Base-by-base conservation (phyloP, 257 asterid species). In the Scutellaria minor region DNA sequence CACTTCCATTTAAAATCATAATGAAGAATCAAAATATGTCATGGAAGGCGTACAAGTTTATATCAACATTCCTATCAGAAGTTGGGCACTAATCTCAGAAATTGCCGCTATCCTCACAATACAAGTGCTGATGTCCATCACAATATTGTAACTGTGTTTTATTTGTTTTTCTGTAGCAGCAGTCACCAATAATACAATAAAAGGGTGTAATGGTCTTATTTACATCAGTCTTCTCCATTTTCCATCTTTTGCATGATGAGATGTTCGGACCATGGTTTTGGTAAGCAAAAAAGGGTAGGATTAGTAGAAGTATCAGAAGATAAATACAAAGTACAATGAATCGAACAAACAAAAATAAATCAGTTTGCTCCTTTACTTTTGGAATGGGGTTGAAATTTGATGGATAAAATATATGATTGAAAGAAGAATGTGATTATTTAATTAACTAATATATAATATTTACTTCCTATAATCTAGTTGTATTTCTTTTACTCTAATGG, bases 1-100 rank as follows among this genome's bases (percentile, higher is more conserved):
- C 13, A 64, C 70, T 55, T 12, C 50, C 15, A 11, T 18, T 51
- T 5, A 11, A 31, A 75, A 47, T 45, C 72, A 27, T 47, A 44
- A 13, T 54, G 31, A 71, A 55, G 12, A 20, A 35, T 37, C 13
- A 47, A 57, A 47, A 40, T 59, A 6, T 2, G 6, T 6, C 15
- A 52, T 13, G 50, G 65, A 68, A 24, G 8, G 41, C 39, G 24
- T 9, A 58, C 14, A 8, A 12, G n/a, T 10, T 47, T 12, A 47
- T 47, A 65, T 31, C 7, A 9, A 15, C 18, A 27, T 58, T 59
- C 13, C 15, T 51, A 20, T 27, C 11, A 31, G 7, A 7, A 57
- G 53, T 42, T 1, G 3, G 14, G 8, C 31, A 42, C 56, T 39
- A 35, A 76, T 52, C 51, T 52, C 15, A 55, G 37, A 56, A 70